Conservation (phyloP, 2,329 filamentous ascomycete genomes). For the Fusarium concolor region DNA sequence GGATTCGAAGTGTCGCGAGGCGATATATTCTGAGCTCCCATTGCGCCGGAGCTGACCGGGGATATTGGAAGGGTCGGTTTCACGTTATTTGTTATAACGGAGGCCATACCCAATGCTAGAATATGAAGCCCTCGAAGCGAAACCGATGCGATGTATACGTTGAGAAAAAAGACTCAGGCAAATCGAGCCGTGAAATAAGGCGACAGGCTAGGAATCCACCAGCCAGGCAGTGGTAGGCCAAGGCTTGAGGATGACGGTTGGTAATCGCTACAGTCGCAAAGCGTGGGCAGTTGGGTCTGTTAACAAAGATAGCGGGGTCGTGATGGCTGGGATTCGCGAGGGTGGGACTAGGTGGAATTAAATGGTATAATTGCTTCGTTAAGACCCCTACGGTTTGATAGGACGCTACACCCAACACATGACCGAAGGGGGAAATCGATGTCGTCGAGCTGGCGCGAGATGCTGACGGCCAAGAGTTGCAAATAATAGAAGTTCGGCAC, state of each 20-base stretch:
- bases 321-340: slow-evolving; percentile 32
- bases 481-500: slow-evolving; percentile 21
- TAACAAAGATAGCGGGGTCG: slow-evolving; percentile 41
- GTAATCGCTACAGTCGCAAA: slow-evolving; percentile 28
- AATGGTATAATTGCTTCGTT: slow-evolving; percentile 37
- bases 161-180: background rate
- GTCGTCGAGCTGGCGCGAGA: slow-evolving; percentile 12
- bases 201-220: slow-evolving; percentile 12
- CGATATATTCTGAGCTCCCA: slow-evolving; percentile 57
- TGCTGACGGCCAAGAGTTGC: slow-evolving; percentile 7
- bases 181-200: background rate
- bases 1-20: slow-evolving; percentile 50
- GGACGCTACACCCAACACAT: slow-evolving; percentile 37
- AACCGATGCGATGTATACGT: slow-evolving; percentile 1
- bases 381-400: slow-evolving; percentile 41
- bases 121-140: background rate
- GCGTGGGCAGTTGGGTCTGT: slow-evolving; percentile 23
- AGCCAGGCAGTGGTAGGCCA: slow-evolving; percentile 29
- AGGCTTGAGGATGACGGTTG: slow-evolving; percentile 23
- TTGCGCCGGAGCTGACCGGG: slow-evolving; percentile 54
- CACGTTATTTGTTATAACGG: slow-evolving; percentile 43
- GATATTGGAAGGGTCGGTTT: slow-evolving; percentile 54
- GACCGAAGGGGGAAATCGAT: slow-evolving; percentile 28
- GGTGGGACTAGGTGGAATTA: slow-evolving; percentile 39
- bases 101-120: slow-evolving; percentile 43